These are phyloP conservation scores for Tetragonia tetragonoides DNA, from an alignment of 148 eudicot genomes.

Conservation along the genomic window DNA sequence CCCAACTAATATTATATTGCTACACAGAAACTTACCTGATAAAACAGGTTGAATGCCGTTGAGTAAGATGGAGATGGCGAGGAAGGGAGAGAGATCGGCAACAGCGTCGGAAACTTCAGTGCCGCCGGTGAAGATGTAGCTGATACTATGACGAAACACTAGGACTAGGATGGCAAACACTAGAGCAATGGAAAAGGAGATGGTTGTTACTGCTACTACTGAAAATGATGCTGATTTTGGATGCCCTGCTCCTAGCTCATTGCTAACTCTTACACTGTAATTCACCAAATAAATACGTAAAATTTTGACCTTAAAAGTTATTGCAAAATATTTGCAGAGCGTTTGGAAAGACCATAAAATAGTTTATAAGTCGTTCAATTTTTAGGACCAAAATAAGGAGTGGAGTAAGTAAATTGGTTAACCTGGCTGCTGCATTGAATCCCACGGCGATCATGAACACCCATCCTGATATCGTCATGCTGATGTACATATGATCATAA, in stretches of 20 bases:
- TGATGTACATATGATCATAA: slow-evolving; percentile 22
- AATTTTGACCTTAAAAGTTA: no score
- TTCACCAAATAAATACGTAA: not conserved
- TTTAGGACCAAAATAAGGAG: no score
- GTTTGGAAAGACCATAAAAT: no score
- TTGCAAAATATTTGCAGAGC: no score
- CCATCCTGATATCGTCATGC: slow-evolving; percentile 55
- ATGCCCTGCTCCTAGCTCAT: slow-evolving; percentile 59
- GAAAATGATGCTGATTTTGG: slow-evolving; percentile 60
- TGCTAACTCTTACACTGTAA: slow-evolving; percentile 60
- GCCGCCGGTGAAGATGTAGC: slow-evolving; percentile 56
- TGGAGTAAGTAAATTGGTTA: not conserved
- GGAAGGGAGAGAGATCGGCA: slow-evolving; percentile 47
- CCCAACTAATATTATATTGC: no score
- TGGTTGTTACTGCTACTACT: slow-evolving; percentile 39
- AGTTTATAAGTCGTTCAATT: no score
- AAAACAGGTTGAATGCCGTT: slow-evolving; percentile 62
- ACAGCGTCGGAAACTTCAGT: slow-evolving; percentile 46
- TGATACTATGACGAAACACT: slow-evolving; percentile 38
- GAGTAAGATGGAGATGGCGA: slow-evolving; percentile 47
- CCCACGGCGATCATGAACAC: slow-evolving; percentile 52
- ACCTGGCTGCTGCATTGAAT: slow-evolving; percentile 69
- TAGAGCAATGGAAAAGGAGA: slow-evolving; percentile 33
- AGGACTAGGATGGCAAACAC: slow-evolving; percentile 36
- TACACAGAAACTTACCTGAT: no score